A percentile compares a stretch with the other conserved stretches of the same genome.
Evolutionary conservation across 1,284 basidiomycete species (phyloP).

Genomic region (Ustilago sp.): DNA sequence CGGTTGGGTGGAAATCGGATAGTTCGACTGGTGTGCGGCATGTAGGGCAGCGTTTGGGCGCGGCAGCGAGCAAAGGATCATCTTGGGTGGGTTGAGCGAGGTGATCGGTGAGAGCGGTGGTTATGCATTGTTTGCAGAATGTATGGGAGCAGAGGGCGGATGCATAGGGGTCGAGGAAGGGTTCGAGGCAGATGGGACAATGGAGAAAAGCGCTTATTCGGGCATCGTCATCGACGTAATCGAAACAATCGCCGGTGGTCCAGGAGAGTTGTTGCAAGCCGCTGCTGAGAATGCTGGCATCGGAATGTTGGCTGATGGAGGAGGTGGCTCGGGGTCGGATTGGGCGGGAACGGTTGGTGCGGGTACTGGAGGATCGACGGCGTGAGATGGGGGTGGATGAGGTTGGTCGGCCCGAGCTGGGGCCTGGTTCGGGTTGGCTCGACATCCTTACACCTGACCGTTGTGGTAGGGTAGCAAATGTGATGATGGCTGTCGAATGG

Average conservation of each 20-base stretch:
- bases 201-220: constrained; percentile 44
- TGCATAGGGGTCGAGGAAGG: constrained; percentile 51
- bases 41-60: constrained; percentile 37
- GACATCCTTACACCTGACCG: not conserved
- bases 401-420: constrained; percentile 21
- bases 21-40: constrained; percentile 43
- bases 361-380: constrained; percentile 30
- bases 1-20: constrained; percentile 41
- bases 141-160: constrained; percentile 53
- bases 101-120: constrained; percentile 30
- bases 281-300: constrained; percentile 42
- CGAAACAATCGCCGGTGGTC: constrained; percentile 42
- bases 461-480: not conserved
- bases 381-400: constrained; percentile 20
- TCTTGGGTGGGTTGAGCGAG: not conserved
- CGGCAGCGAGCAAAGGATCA: not conserved
- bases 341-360: constrained; percentile 21
- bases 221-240: constrained; percentile 41
- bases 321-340: constrained; percentile 30
- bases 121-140: constrained; percentile 57
- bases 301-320: constrained; percentile 45
- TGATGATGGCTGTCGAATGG: constrained; percentile 9
- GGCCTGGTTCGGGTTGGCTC: constrained; percentile 1
- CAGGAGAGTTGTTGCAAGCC: constrained; percentile 32
- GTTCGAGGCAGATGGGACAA: constrained; percentile 52